These are phyloP conservation scores for Lasiosphaeria miniovina DNA, from an alignment of 495 filamentous ascomycete genomes.

Conservation along the genomic window DNA sequence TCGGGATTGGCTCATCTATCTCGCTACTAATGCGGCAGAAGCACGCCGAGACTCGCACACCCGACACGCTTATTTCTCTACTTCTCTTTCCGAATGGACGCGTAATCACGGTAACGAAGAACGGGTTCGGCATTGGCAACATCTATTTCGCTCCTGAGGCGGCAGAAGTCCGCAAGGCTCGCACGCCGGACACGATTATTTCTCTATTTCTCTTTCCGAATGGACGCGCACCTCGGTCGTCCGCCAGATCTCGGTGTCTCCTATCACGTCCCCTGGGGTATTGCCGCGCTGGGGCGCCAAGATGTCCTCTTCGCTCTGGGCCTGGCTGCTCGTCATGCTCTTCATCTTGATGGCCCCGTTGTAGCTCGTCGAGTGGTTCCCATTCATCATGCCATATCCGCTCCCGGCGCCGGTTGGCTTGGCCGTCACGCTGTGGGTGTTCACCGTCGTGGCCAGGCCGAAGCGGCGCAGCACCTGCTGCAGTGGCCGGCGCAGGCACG, in stretches of 20 bases:
- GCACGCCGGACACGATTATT: no score
- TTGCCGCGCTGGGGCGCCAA: not conserved
- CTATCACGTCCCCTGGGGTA: no score
- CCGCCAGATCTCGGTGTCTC: slow-evolving; percentile 15
- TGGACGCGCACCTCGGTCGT: slow-evolving; percentile 18
- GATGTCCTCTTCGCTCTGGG: slow-evolving; percentile 21
- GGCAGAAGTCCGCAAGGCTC: no score
- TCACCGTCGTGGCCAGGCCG: slow-evolving; percentile 7
- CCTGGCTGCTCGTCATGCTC: slow-evolving; percentile 14
- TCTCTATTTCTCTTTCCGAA: slow-evolving; percentile 2
- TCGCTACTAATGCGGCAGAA: no score
- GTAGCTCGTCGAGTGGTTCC: not conserved
- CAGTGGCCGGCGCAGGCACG: slow-evolving; percentile 15
- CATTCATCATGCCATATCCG: slow-evolving; percentile 2
- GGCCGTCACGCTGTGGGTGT: not conserved
- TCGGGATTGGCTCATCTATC: no score
- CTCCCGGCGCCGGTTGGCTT: slow-evolving; percentile 4
- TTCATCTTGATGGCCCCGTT: slow-evolving; percentile 14
- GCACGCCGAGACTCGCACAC: no score
- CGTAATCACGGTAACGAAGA: no score
- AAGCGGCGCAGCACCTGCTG: slow-evolving; percentile 13
- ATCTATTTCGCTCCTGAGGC: no score
- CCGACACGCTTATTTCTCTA: no score
- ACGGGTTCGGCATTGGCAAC: no score
- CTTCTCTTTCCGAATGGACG: slow-evolving; percentile 10